A percentile compares a stretch with the other conserved stretches of the same genome.
phyloP scores from a whole-genome alignment of 2,329 filamentous ascomycete genomes.

The Pseudocercospora fuligena region DNA sequence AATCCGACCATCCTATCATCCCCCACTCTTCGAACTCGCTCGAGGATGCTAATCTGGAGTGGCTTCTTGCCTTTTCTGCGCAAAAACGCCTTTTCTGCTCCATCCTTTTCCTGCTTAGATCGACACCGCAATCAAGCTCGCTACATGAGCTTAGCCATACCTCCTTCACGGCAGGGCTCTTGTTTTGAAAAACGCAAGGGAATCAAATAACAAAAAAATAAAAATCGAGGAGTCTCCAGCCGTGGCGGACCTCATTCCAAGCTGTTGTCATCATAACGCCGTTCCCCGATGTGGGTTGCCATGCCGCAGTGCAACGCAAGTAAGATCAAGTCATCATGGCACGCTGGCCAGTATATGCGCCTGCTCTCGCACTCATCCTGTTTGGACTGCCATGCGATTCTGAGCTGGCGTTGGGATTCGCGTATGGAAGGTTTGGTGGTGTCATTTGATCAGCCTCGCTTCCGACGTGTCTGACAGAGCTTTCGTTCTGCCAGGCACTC shows the following conservation, averaged over 20 bases:
- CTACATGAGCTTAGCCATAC: background rate
- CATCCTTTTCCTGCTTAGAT: background rate
- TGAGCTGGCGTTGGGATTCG: slow-evolving; percentile 34
- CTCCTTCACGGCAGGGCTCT: background rate
- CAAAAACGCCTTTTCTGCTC: background rate
- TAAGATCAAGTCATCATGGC: slow-evolving; percentile 28
- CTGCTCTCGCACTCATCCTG: slow-evolving; percentile 33
- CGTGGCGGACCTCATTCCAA: background rate
- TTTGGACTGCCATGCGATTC: slow-evolving; percentile 41
- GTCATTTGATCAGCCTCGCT: slow-evolving; percentile 37
- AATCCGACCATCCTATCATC: background rate
- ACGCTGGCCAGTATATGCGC: slow-evolving; percentile 35
- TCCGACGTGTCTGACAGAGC: slow-evolving; percentile 75
- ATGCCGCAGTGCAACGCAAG: slow-evolving; percentile 1
- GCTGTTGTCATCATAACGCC: slow-evolving; percentile 7
- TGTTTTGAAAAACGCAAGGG: background rate
- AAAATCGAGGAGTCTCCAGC: background rate
- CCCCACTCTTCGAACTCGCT: background rate
- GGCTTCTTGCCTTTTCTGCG: background rate
- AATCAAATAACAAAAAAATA: background rate
- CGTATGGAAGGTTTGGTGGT: slow-evolving; percentile 37
- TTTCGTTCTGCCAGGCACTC: slow-evolving; percentile 77
- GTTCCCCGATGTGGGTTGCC: slow-evolving; percentile 1
- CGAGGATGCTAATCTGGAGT: background rate
- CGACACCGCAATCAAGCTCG: background rate